Base-by-base conservation (phyloP, 352 stramenopile genomes). In the Hyaloperonospora arabidopsidis region DNA sequence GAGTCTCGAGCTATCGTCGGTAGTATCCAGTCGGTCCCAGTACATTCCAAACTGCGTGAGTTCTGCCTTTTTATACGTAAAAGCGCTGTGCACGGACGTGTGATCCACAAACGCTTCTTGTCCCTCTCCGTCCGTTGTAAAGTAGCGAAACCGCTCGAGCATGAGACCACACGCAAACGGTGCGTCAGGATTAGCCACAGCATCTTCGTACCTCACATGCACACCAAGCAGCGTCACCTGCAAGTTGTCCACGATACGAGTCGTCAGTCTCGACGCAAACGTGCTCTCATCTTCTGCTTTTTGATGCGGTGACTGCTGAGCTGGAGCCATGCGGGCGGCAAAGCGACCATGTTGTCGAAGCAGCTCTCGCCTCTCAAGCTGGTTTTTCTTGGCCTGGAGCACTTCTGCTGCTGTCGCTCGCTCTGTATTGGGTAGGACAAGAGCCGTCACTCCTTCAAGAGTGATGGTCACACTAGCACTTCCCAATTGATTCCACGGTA, bases 401-500 rank as follows among this genome's bases (percentile, higher is more conserved):
- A 84, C 47, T 63, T 89, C 78, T 0, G 76, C 79, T 5, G 32
- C 19, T 18, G 67, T 70, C 15, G 80, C 70, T 11, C 80, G 63
- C 52, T 66, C 56, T 5, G 74, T 76, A 48, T 87, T 89, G 15
- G 83, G 80, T 14, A 75, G 65, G 1, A 88, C 79, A 2, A 93
- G 69, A 13, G 74, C 80, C 45, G 78, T 78, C 5, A 93, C 67
- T 11, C 83, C 83, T 32, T 93, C 76, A 4, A 93, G 68, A 45
- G 73, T 61, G 48, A 93, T 71, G 49, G 80, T 78, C 19, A 93
- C 83, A 49, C 83, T 93, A 4, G 80, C 71, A 46, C 72, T 87
- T 19, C 80, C 81, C 19, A 93, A 54, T 14, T 88, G 79, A 54
- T 93, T 91, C 83, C 83, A 93, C n/a, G 83, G 83, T 7, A 93